Conservation (phyloP, 805 yeast species). For the Ogataea nonfermentans region DNA sequence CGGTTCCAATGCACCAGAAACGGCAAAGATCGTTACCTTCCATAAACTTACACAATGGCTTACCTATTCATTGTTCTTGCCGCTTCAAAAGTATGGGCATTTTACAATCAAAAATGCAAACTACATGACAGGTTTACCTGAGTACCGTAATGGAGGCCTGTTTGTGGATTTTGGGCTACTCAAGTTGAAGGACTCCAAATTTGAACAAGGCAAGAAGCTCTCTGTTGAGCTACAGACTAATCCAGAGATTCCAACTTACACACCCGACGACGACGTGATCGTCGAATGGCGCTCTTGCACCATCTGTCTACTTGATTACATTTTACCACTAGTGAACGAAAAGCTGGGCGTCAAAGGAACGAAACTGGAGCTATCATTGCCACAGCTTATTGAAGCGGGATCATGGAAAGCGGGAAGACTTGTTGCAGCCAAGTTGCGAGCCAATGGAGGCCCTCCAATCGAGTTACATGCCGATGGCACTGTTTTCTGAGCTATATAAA, state of each 20-base stretch:
- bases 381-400: slow-evolving; percentile 67
- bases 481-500: slow-evolving; percentile 40
- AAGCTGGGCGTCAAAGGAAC: slow-evolving; percentile 36
- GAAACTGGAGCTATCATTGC: slow-evolving; percentile 39
- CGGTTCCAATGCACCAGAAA: slow-evolving; percentile 30
- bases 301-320: slow-evolving; percentile 52
- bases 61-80: slow-evolving; percentile 57
- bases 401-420: slow-evolving; percentile 66
- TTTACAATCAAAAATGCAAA: slow-evolving; percentile 38
- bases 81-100: slow-evolving; percentile 46
- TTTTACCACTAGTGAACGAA: slow-evolving; percentile 51
- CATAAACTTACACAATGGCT: slow-evolving; percentile 70
- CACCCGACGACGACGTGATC: slow-evolving; percentile 56
- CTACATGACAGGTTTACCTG: slow-evolving; percentile 56
- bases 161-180: slow-evolving; percentile 56
- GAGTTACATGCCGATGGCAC: slow-evolving; percentile 64
- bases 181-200: slow-evolving; percentile 42
- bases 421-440: slow-evolving; percentile 51
- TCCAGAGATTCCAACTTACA: slow-evolving; percentile 45
- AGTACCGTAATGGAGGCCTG: slow-evolving; percentile 64
- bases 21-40: slow-evolving; percentile 51
- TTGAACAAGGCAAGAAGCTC: slow-evolving; percentile 38
- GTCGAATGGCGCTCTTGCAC: slow-evolving; percentile 70
- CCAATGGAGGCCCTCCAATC: slow-evolving; percentile 60
- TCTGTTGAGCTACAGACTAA: slow-evolving; percentile 31